Evolutionary conservation across 140 eudicot species (phyloP), one percentile per base, ranked within the genome.

Genomic region (Anethum foeniculum): DNA sequence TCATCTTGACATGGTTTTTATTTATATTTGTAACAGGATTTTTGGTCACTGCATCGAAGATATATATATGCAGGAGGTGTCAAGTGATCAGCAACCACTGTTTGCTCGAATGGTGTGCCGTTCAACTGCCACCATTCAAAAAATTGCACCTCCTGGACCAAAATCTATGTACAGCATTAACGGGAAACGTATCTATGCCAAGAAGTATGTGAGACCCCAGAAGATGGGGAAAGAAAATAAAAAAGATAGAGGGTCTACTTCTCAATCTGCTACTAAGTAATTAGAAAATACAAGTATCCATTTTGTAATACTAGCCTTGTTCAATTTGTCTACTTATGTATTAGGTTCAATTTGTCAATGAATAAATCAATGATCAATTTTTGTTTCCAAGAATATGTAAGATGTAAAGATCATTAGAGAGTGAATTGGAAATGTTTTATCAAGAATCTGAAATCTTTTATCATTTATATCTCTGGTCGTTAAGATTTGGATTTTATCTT

Each of bases 31-130:
- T 19, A 3, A 28, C 51, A 90, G 96, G 74, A 82, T 34, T 46
- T 90, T 85, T 85, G 92, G 96, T 21, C 85, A 88, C 52, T 85
- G 86, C 49, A 84, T 90, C 1, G 92, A 88, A 76, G 84, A 79
- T 5, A 30, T 88, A 11, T 48, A 86, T 43, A 88, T 90, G 91
- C 91, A 88, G 75, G 85, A 81, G 30, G 92, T 85, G 1, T 65
- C 64, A 1, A 80, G 68, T 1, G 87, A 77, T 7, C 84, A 88
- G 78, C 96, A 90, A 75, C 80, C 79, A 16, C 41, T 90, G 47
- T 90, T 65, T 64, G 96, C 96, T 4, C 76, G 85, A 18, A 68
- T 90, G 60, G 91, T 90, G 56, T 85, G 82, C 27, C 77, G 73
- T 7, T 56, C 80, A 0, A 28, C 73, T 8, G 28, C 83, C 7